These are phyloP conservation scores for Fonsecaea multimorphosa DNA, from an alignment of 2,329 filamentous ascomycete genomes.

Conservation along the genomic window DNA sequence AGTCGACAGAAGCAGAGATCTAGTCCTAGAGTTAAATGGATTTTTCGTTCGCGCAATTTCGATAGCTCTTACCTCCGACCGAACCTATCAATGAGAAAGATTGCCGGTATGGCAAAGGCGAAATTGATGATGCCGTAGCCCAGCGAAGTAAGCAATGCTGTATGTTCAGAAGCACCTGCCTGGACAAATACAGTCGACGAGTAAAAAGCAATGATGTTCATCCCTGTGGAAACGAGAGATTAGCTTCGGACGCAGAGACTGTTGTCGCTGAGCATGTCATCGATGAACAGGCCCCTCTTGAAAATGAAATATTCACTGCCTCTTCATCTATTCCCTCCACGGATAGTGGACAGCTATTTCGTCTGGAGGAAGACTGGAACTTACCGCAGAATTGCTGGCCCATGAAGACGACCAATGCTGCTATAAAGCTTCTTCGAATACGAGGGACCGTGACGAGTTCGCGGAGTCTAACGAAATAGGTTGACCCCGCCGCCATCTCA, in stretches of 20 bases:
- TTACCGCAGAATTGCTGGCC: conserved; percentile 45
- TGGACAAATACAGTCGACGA: conserved; percentile 58
- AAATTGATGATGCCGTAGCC: conserved; percentile 71
- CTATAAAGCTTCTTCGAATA: conserved; percentile 65
- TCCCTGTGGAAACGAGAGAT: conserved; percentile 26
- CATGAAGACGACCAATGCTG: conserved; percentile 70
- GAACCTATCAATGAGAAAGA: conserved; percentile 67
- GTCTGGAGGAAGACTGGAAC: not conserved
- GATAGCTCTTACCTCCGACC: conserved; percentile 56
- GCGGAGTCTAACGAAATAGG: conserved; percentile 58
- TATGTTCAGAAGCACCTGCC: conserved; percentile 61
- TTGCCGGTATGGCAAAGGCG: conserved; percentile 65
- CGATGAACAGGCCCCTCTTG: not conserved
- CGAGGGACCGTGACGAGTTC: conserved; percentile 68
- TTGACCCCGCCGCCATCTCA: conserved; percentile 61
- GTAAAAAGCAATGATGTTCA: conserved; percentile 55
- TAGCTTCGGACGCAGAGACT: not conserved
- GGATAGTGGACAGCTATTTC: too few relatives aligned
- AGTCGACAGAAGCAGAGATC: conserved; percentile 65
- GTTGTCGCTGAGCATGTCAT: not conserved
- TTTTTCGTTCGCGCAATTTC: not conserved
- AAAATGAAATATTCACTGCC: not conserved
- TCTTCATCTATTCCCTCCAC: not conserved
- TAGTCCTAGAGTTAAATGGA: not conserved
- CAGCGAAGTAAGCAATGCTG: conserved; percentile 67